Conservation (phyloP, 345 rosid species). For the Linum tenue region DNA sequence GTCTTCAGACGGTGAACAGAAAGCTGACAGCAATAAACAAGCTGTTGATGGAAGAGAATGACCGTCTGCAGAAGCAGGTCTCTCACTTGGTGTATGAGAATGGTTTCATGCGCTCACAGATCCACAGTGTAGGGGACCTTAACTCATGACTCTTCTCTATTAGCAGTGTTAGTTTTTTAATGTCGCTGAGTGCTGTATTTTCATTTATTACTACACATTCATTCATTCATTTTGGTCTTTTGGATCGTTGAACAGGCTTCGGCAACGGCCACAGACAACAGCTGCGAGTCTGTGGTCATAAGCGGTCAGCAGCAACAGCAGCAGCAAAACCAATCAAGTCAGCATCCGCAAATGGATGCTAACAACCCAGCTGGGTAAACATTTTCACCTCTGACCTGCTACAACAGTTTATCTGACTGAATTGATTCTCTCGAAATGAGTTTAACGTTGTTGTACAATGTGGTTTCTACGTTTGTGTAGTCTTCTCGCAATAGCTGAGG, state of each 20-base stretch:
- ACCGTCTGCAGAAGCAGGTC: slow-evolving; percentile 94
- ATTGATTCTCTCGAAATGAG: background rate
- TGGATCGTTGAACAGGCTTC: slow-evolving; percentile 41
- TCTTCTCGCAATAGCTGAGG: slow-evolving; percentile 88
- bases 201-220: no score
- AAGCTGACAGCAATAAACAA: slow-evolving; percentile 91
- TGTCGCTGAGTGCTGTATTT: no score
- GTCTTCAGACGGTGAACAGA: slow-evolving; percentile 80
- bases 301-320: slow-evolving; percentile 78
- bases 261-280: slow-evolving; percentile 94
- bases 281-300: slow-evolving; percentile 99
- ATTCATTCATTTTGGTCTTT: background rate
- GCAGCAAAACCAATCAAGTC: slow-evolving; percentile 83
- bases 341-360: slow-evolving; percentile 85
- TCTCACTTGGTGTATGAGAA: slow-evolving; percentile 90
- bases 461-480: slow-evolving; percentile 21
- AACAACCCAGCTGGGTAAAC: slow-evolving; percentile 95
- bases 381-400: background rate
- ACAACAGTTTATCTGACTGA: background rate
- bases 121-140: slow-evolving; percentile 40
- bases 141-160: background rate
- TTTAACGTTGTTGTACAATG: background rate
- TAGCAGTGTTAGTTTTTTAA: background rate
- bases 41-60: slow-evolving; percentile 97
- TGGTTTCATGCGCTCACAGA: slow-evolving; percentile 68